A percentile compares a stretch with the other conserved stretches of the same genome.
Conservation (phyloP, 169 alveolate genomes). For the Plasmodium cynomolgi region DNA sequence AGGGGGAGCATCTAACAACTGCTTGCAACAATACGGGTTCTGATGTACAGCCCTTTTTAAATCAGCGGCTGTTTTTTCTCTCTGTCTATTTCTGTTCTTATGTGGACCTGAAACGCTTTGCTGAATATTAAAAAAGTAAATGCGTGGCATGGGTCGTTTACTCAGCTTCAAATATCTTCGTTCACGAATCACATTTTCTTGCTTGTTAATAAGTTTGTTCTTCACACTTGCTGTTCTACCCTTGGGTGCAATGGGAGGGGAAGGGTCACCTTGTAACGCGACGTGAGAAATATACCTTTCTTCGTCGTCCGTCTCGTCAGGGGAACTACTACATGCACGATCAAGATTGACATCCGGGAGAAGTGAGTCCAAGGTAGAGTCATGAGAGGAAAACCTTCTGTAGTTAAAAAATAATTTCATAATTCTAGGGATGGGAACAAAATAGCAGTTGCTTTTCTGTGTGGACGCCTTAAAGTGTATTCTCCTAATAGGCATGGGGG, state of each 20-base stretch:
- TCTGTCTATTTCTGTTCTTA: not conserved
- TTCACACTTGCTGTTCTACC: not conserved
- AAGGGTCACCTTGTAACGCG: not conserved
- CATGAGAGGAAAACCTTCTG: not conserved
- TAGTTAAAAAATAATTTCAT: slow-evolving; percentile 18
- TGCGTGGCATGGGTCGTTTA: not conserved
- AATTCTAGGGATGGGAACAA: slow-evolving; percentile 21
- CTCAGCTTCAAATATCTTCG: not conserved
- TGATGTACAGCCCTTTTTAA: not conserved
- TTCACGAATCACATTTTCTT: not conserved
- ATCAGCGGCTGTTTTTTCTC: not conserved
- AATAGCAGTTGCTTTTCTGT: slow-evolving; percentile 11
- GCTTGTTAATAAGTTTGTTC: not conserved
- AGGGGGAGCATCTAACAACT: not conserved
- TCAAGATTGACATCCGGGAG: not conserved
- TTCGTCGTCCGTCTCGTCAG: not conserved
- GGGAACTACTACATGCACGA: not conserved
- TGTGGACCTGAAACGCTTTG: not conserved
- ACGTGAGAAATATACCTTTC: not conserved
- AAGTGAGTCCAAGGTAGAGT: not conserved
- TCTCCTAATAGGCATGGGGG: not conserved
- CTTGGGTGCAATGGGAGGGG: not conserved
- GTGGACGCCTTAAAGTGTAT: slow-evolving; percentile 34
- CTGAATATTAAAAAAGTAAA: not conserved
- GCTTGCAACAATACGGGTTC: slow-evolving; percentile 33